Conservation (phyloP, 225 moss, liverwort and hornwort species). For the Rhytidiadelphus loreus region DNA sequence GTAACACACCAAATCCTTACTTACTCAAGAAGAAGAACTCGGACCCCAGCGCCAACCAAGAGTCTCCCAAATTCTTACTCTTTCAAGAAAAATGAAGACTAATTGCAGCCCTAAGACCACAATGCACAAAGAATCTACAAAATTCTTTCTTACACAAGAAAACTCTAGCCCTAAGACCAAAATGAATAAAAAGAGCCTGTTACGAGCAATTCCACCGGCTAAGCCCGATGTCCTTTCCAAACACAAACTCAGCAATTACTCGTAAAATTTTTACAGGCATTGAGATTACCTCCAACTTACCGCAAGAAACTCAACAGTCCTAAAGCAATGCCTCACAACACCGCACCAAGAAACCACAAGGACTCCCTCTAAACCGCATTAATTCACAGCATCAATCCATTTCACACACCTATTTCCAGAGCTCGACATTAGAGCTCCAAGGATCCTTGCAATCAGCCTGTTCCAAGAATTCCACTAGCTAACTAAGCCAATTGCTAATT, state of each 20-base stretch:
- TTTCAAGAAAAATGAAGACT: not conserved
- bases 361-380: not conserved
- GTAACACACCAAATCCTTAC: not conserved
- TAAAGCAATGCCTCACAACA: not conserved
- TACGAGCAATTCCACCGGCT: not conserved
- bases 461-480: not conserved
- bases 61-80: not conserved
- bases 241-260: not conserved
- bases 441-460: not conserved
- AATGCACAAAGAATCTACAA: not conserved
- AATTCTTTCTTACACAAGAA: not conserved
- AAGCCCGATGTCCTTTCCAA: not conserved
- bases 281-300: too few relatives aligned
- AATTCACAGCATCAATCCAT: not conserved
- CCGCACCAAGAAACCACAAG: not conserved
- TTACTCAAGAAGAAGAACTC: not conserved
- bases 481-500: not conserved
- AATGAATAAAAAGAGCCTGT: not conserved
- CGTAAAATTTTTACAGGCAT: not conserved
- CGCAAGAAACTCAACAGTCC: not conserved
- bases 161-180: not conserved
- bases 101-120: not conserved
- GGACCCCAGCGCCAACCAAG: not conserved
- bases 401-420: not conserved
- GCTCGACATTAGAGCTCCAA: not conserved